A percentile compares a stretch with the other conserved stretches of the same genome.
phyloP scores from a whole-genome alignment of 2,329 filamentous ascomycete genomes.

The Microcyclospora pomicola region DNA sequence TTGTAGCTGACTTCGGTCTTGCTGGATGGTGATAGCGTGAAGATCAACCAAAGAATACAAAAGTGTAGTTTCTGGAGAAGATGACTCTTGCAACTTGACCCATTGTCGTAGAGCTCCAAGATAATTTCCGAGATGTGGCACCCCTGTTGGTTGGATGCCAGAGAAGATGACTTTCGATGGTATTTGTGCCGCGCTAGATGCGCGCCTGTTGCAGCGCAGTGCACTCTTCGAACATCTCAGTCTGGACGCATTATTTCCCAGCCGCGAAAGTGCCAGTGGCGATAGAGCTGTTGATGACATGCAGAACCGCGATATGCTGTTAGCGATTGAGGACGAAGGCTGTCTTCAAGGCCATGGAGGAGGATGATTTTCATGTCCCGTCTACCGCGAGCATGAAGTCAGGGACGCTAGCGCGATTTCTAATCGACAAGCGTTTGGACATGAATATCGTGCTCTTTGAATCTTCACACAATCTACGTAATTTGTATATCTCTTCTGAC shows the following conservation, averaged over 20 bases:
- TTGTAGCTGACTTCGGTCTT: constrained; percentile 48
- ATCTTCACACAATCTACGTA: constrained; percentile 2
- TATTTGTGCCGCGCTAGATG: background rate
- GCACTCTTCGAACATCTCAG: too few species aligned
- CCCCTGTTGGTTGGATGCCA: constrained; percentile 88
- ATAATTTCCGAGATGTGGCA: constrained; percentile 92
- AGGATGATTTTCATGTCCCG: too few species aligned
- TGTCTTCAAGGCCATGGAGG: too few species aligned
- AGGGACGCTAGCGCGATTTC: too few species aligned
- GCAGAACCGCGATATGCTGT: too few species aligned
- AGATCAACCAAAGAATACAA: constrained; percentile 85
- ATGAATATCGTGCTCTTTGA: background rate
- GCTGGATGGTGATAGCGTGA: constrained; percentile 75
- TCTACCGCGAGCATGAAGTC: too few species aligned
- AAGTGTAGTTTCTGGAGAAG: constrained; percentile 44
- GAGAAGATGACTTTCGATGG: constrained; percentile 58
- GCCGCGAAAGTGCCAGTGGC: too few species aligned
- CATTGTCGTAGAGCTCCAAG: constrained; percentile 78
- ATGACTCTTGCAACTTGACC: constrained; percentile 61
- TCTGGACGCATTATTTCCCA: too few species aligned
- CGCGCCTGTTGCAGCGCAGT: too few species aligned
- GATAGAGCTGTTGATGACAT: too few species aligned
- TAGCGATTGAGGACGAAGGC: too few species aligned
- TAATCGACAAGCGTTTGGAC: background rate
- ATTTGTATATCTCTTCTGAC: too few species aligned